phyloP scores from a whole-genome alignment of 2,329 filamentous ascomycete species.

The Epichloe hybrida region DNA sequence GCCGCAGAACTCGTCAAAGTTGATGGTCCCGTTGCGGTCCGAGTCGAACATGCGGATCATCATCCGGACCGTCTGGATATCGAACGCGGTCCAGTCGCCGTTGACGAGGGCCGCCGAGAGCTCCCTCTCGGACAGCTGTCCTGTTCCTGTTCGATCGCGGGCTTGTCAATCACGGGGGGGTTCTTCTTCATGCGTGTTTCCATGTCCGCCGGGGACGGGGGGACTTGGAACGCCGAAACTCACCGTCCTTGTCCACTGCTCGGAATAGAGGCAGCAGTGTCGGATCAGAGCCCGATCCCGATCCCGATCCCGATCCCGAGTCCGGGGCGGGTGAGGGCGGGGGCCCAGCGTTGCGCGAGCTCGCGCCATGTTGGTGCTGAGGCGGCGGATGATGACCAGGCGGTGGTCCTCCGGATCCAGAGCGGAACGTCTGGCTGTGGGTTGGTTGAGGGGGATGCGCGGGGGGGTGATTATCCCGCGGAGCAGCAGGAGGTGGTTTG shows the following conservation, averaged over 20 bases:
- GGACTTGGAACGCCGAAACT: slow-evolving; percentile 10
- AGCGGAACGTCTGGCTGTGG: slow-evolving; percentile 1
- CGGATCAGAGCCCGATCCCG: slow-evolving; percentile 44
- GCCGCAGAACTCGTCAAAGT: slow-evolving; percentile 91
- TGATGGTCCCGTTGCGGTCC: slow-evolving; percentile 76
- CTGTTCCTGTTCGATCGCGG: slow-evolving; percentile 40
- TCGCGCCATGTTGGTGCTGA: slow-evolving; percentile 31
- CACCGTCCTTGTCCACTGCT: slow-evolving; percentile 77
- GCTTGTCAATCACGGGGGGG: not conserved
- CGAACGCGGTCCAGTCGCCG: slow-evolving; percentile 89
- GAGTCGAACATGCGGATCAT: slow-evolving; percentile 99
- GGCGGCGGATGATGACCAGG: slow-evolving; percentile 16
- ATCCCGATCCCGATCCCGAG: slow-evolving; percentile 28
- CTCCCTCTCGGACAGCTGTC: slow-evolving; percentile 74
- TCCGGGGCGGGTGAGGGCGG: slow-evolving; percentile 49
- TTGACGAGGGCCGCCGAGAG: slow-evolving; percentile 87
- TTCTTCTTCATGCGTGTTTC: not conserved
- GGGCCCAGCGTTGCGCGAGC: slow-evolving; percentile 44
- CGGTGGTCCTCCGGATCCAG: not conserved
- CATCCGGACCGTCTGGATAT: slow-evolving; percentile 88
- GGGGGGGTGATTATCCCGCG: slow-evolving; percentile 5
- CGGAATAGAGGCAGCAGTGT: slow-evolving; percentile 74
- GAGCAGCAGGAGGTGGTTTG: slow-evolving; percentile 28
- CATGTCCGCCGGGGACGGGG: too few species aligned
- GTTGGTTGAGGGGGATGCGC: slow-evolving; percentile 1